These are phyloP conservation scores for Erodium trifolium DNA, from an alignment of 441 rosid species.

Conservation along the genomic window DNA sequence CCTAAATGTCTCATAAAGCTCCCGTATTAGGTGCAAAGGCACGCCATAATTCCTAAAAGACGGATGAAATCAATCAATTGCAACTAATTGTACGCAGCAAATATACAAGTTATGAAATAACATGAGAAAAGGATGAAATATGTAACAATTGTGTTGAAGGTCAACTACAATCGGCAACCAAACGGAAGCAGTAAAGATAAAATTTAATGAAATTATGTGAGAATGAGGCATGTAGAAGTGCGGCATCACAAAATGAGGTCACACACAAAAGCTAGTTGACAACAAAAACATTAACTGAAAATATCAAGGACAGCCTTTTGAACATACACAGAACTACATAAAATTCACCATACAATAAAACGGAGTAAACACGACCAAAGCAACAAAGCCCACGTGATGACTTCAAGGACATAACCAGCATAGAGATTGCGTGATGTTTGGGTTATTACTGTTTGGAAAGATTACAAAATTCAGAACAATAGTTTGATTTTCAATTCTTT, in stretches of 20 bases:
- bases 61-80: conserved; percentile 13
- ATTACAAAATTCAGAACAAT: neutral
- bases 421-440: conserved; percentile 1
- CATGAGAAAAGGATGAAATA: neutral
- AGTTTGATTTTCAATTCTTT: neutral
- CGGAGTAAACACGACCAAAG: neutral
- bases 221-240: neutral
- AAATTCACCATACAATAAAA: neutral
- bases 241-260: neutral
- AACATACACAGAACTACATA: neutral
- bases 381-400: neutral
- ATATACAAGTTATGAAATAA: neutral
- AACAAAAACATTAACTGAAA: neutral
- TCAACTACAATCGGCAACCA: neutral
- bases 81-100: neutral
- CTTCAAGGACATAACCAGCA: neutral
- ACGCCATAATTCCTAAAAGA: conserved; percentile 81
- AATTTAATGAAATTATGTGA: neutral
- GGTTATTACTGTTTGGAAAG: neutral
- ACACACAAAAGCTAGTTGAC: neutral
- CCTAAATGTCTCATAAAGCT: conserved; percentile 93
- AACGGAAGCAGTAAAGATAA: neutral
- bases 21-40: conserved; percentile 87
- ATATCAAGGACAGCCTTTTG: neutral
- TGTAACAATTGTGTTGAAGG: neutral